Conservation (phyloP, 2,329 filamentous ascomycete genomes). For the Chaetothyriales sp. region DNA sequence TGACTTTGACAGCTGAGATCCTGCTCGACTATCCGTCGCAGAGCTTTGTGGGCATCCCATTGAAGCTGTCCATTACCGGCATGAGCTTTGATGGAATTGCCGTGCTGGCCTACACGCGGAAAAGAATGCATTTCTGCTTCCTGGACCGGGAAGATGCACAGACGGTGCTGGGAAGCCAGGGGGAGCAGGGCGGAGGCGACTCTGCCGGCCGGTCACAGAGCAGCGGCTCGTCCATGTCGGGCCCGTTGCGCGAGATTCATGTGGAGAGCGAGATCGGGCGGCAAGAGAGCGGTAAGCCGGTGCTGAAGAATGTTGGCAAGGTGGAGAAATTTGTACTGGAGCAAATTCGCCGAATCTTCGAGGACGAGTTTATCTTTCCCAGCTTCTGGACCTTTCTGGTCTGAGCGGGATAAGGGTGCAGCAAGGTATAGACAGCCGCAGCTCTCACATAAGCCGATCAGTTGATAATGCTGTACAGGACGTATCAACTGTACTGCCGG, state of each 20-base stretch:
- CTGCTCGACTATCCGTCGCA: slow-evolving; percentile 96
- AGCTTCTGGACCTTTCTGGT: slow-evolving; percentile 97
- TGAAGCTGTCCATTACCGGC: slow-evolving; percentile 89
- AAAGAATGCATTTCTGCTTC: slow-evolving; percentile 84
- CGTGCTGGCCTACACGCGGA: slow-evolving; percentile 78
- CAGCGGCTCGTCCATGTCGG: slow-evolving; percentile 27
- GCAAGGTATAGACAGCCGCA: neutral
- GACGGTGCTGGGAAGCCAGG: slow-evolving; percentile 45
- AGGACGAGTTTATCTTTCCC: slow-evolving; percentile 96
- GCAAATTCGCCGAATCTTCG: slow-evolving; percentile 90
- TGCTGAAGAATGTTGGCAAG: slow-evolving; percentile 95
- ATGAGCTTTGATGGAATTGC: slow-evolving; percentile 90
- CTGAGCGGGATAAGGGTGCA: slow-evolving; percentile 27
- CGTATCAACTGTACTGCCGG: too few relatives aligned
- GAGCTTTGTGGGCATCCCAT: slow-evolving; percentile 87
- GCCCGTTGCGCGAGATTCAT: slow-evolving; percentile 76
- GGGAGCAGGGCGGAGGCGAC: slow-evolving; percentile 16
- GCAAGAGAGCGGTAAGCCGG: slow-evolving; percentile 79
- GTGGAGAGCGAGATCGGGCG: slow-evolving; percentile 97
- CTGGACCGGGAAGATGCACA: slow-evolving; percentile 80
- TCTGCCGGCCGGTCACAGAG: slow-evolving; percentile 8
- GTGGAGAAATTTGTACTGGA: slow-evolving; percentile 95
- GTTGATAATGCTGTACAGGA: too few relatives aligned
- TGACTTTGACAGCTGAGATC: slow-evolving; percentile 87
- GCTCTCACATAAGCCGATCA: neutral